Percentiles rank a stretch among this genome's conserved stretches.
These are phyloP conservation scores for Chytriomyces sp. DNA, from an alignment of 192 early-diverging fungal species.

Conservation along the genomic window DNA sequence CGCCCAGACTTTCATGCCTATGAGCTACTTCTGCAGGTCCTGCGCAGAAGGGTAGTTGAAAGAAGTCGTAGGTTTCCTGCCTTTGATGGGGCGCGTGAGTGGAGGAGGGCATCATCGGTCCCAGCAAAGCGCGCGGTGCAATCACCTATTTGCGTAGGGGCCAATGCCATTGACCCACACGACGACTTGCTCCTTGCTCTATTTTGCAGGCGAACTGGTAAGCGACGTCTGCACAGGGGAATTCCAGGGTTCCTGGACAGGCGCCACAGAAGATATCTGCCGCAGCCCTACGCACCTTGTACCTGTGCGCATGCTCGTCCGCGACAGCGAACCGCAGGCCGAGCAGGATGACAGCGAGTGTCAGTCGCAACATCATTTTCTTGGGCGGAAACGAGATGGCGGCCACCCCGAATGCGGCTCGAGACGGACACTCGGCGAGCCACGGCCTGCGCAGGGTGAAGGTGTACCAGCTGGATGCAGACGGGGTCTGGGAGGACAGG, in stretches of 20 bases:
- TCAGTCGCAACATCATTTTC: not conserved
- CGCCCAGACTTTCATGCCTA: constrained; percentile 74
- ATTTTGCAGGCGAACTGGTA: no score
- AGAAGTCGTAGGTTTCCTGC: constrained; percentile 78
- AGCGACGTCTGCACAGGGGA: no score
- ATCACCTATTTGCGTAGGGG: constrained; percentile 48
- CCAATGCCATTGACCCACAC: constrained; percentile 18
- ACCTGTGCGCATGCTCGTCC: constrained; percentile 36
- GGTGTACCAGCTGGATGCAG: constrained; percentile 76
- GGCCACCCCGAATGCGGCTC: no score
- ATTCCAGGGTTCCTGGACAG: not conserved
- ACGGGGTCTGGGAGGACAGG: constrained; percentile 77
- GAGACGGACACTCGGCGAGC: no score
- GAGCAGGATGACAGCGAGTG: not conserved
- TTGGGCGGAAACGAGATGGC: no score
- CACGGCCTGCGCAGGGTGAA: constrained; percentile 63
- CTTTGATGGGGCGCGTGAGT: not conserved
- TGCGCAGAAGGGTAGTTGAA: constrained; percentile 72
- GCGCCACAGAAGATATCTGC: not conserved
- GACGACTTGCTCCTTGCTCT: constrained; percentile 62
- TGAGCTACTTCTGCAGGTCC: constrained; percentile 64
- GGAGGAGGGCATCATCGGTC: not conserved
- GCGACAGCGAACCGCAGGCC: not conserved
- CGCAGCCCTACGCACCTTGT: constrained; percentile 12
- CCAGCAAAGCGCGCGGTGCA: not conserved